Conservation (phyloP, 1,284 basidiomycete species). For the Waitea zeae region DNA sequence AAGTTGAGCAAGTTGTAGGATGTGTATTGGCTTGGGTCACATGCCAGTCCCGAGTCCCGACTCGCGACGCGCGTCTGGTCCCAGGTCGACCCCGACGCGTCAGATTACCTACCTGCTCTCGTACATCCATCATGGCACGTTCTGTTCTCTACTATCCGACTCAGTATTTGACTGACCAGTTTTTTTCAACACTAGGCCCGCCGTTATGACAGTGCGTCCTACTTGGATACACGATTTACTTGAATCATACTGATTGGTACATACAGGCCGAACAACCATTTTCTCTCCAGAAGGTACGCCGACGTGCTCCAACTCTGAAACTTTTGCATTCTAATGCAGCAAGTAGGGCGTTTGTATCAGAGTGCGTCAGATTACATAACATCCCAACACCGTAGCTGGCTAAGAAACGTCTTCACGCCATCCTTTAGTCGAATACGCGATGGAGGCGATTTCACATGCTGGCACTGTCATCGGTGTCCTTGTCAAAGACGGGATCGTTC, state of each 20-base stretch:
- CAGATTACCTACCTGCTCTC: too few relatives aligned
- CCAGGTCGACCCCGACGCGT: too few relatives aligned
- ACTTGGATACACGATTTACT: conserved; percentile 2
- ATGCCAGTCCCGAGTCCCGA: too few relatives aligned
- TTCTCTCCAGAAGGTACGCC: conserved; percentile 84
- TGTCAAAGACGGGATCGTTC: conserved; percentile 90
- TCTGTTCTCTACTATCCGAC: too few relatives aligned
- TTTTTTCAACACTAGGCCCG: conserved; percentile 45
- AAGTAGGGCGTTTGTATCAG: conserved; percentile 73
- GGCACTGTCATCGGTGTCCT: conserved; percentile 90
- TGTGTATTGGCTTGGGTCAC: too few relatives aligned
- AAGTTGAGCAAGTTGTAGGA: too few relatives aligned
- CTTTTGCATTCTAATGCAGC: conserved; percentile 1
- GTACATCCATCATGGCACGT: too few relatives aligned
- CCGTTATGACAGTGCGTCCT: conserved; percentile 72
- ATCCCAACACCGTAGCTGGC: background rate
- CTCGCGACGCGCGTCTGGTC: too few relatives aligned
- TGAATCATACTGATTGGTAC: conserved; percentile 8
- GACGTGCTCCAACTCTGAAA: conserved; percentile 1
- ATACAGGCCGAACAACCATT: conserved; percentile 76
- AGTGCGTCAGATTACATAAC: conserved; percentile 30
- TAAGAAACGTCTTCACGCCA: conserved; percentile 3
- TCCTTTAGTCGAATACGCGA: conserved; percentile 85
- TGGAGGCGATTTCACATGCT: conserved; percentile 97
- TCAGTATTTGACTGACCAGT: background rate